Base-by-base conservation (phyloP, 148 eudicot genomes). In the Rhododendron simsii region DNA sequence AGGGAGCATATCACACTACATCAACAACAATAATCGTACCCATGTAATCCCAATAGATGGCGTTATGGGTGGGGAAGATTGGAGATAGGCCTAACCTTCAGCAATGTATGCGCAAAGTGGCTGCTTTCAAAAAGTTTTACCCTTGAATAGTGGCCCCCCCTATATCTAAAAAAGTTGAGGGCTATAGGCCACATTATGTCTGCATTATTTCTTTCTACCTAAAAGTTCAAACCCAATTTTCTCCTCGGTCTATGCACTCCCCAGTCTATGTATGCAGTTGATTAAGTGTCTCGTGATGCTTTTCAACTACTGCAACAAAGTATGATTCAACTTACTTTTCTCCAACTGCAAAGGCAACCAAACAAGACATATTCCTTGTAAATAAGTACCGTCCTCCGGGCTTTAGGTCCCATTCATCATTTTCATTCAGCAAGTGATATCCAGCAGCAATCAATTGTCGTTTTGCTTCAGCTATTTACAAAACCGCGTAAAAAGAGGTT, bases 301-400 rank as follows among this genome's bases (percentile, higher is more conserved):
- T 84, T 59, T 82, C 45, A 41, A 39, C 21, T 82, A 59, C 10
- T 26, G 33, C 63, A 81, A 77, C 37, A 86, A 21, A 57, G 59
- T 45, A 80, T 57, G n/a, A 48, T 26, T 84, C 45, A 50, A 89
- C 98, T 94, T 91, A 96, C 99, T 93, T 94, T 91, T 94, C 92
- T 73, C 99, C 99, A 84, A 96, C 85, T 45, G 98, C 95, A 87
- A 96, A 96, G 77, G 99, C 99, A 90, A 96, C 96, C 94, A 96
- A 86, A 84, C 94, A 95, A 81, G 99, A 96, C 98, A 96, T 96
- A 91, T 96, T 96, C 89, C 98, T 90, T 12, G 99, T 96, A 84
- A 95, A 95, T 73, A 96, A 94, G 90, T 96, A 96, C 83, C 99
- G 93, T 59, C 98, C 98, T 83, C 98, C 99, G 83, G 99, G 99